Conservation (phyloP, 192 early-diverging fungal genomes). For the Backusella circina region DNA sequence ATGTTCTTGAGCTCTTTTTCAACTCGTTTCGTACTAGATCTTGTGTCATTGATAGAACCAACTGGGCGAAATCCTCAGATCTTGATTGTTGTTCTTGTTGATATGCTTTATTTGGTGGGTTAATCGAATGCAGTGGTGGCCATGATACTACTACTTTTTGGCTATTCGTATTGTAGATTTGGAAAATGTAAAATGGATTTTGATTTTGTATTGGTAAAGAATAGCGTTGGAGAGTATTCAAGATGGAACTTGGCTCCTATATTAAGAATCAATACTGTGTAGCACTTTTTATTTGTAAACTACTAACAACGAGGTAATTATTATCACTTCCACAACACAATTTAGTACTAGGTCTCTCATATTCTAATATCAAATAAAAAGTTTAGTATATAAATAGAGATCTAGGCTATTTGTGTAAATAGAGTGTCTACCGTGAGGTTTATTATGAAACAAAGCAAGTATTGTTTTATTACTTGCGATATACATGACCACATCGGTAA, state of each 20-base stretch:
- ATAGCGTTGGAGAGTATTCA: neutral
- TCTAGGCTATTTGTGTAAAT: neutral
- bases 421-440: neutral
- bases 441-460: slow-evolving; percentile 20
- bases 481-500: slow-evolving; percentile 20
- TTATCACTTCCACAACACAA: neutral
- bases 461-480: slow-evolving; percentile 10
- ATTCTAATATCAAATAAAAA: neutral
- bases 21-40: neutral
- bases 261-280: neutral
- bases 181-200: neutral
- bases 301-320: neutral
- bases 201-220: neutral
- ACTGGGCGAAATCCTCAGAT: neutral
- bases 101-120: neutral
- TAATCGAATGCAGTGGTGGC: neutral
- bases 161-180: neutral
- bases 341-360: neutral
- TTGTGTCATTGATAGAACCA: neutral
- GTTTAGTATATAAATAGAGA: neutral
- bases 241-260: neutral
- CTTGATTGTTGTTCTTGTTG: neutral
- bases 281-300: neutral
- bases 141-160: neutral
- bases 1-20: neutral